Percentiles rank a stretch among this genome's conserved stretches.
phyloP scores from a whole-genome alignment of 805 yeast species.

The Candida lessepsii region DNA sequence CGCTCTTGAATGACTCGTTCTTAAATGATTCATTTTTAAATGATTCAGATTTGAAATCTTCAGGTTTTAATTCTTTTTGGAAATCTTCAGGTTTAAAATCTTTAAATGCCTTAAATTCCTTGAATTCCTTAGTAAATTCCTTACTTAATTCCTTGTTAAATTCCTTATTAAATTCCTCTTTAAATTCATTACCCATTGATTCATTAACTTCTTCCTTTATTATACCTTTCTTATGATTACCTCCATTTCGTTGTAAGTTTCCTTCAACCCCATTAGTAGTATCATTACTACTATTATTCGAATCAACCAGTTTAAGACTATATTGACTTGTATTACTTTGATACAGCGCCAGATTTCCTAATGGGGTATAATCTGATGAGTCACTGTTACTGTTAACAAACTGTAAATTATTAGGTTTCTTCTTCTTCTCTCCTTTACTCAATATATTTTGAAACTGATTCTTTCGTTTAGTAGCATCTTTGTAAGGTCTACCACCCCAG shows the following conservation, averaged over 20 bases:
- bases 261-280: not conserved
- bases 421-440: not conserved
- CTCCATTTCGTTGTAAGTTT: not conserved
- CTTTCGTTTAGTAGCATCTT: constrained; percentile 38
- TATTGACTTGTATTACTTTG: not conserved
- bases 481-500: constrained; percentile 77
- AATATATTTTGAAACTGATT: constrained; percentile 7
- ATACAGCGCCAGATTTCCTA: not conserved
- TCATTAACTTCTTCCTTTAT: no score
- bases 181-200: no score
- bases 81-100: no score
- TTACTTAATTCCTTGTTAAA: no score
- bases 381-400: not conserved
- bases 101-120: no score
- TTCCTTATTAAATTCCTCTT: no score
- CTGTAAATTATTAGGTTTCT: not conserved
- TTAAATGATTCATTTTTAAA: no score
- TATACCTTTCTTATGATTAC: not conserved
- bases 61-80: no score
- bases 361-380: not conserved
- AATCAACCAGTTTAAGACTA: not conserved
- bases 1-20: no score
- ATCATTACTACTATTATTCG: not conserved
- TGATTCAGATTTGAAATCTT: no score
- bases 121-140: no score